Evolutionary conservation across 176 grass and related monocot species (phyloP).

Genomic region (Phragmites australis): DNA sequence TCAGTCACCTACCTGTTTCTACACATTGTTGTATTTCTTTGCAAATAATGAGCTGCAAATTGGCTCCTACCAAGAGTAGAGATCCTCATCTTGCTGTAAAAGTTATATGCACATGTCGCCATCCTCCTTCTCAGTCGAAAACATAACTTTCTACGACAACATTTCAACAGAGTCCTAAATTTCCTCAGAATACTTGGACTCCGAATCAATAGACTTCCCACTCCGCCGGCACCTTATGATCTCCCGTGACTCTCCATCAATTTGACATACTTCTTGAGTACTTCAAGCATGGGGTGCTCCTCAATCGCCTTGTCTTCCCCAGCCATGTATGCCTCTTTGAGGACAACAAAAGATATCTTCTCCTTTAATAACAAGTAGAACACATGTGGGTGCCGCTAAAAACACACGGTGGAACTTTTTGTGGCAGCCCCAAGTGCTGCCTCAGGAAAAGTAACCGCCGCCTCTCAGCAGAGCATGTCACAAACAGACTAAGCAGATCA

Average conservation of each 20-base stretch:
- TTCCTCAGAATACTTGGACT: not conserved
- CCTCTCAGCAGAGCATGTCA: conserved; percentile 68
- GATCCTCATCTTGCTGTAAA: not conserved
- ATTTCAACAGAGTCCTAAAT: conserved; percentile 21
- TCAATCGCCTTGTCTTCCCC: conserved; percentile 40
- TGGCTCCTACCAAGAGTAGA: conserved; percentile 1
- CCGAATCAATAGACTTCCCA: conserved; percentile 24
- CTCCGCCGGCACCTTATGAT: conserved; percentile 52
- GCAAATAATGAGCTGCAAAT: not conserved
- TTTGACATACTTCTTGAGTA: conserved; percentile 59
- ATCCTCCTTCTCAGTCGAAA: conserved; percentile 9
- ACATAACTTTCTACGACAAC: not conserved
- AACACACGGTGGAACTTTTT: conserved; percentile 73
- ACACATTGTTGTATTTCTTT: not conserved
- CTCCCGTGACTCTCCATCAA: conserved; percentile 62
- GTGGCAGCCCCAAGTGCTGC: conserved; percentile 61
- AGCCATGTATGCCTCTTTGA: conserved; percentile 80
- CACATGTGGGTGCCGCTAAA: conserved; percentile 60
- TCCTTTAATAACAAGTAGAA: conserved; percentile 85
- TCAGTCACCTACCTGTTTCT: conserved; percentile 12
- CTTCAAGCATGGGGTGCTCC: conserved; percentile 60
- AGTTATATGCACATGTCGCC: not conserved
- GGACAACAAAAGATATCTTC: conserved; percentile 78
- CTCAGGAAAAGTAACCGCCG: conserved; percentile 61
- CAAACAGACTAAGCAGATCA: conserved; percentile 67